Base-by-base conservation (phyloP, 1,284 basidiomycete genomes). In the Cutaneotrichosporon cavernicola region DNA sequence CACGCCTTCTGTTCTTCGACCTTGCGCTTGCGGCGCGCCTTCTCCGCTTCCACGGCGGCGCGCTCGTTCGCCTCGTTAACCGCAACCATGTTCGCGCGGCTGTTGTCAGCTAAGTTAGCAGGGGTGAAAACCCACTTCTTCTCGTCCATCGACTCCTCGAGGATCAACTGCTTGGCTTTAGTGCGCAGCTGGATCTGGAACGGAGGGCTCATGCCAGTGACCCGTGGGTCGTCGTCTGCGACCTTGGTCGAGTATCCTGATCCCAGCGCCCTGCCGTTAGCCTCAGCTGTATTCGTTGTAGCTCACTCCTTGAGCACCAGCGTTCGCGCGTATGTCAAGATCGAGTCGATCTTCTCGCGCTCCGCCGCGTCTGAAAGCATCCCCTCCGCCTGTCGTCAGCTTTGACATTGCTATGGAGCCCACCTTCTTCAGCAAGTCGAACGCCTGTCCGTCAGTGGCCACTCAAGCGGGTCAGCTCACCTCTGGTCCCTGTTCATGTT, bases 351-450 rank as follows among this genome's bases (percentile, higher is more conserved):
- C 62, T 80, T 78, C 62, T 65, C 70, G 55, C 79, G 69, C 61
- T 75, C 74, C 9, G 61, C 65, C 36, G 71, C 49, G 34, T 80
- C 76, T 47, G 74, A 73, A 55, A 82, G 70, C 51, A 72, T 66
- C 36, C 71, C 73, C 70, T 82, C 79, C 67, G 81, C 81, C 80
- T 81, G 64, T 26, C 38, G 63, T 70, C 38, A 69, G 65, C 21
- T 31, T 13, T 13, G 10, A 43, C 22, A 40, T 43, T 16, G 2
- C 50, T 30, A 16, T 38, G 52, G 46, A 38, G 13, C 73, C 68
- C 56, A 81, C 84, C 77, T 86, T 85, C 73, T 85, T 85, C 60
- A 85, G 76, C 67, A 84, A 75, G 69, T 85, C 84, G 72, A 86
- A 86, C 30, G 84, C 84, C 77, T 85, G 76, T 53, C 16, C n/a